Percentiles rank a stretch among this genome's conserved stretches.
phyloP scores from a whole-genome alignment of 257 asterid genomes.

The Apocynum venetum region DNA sequence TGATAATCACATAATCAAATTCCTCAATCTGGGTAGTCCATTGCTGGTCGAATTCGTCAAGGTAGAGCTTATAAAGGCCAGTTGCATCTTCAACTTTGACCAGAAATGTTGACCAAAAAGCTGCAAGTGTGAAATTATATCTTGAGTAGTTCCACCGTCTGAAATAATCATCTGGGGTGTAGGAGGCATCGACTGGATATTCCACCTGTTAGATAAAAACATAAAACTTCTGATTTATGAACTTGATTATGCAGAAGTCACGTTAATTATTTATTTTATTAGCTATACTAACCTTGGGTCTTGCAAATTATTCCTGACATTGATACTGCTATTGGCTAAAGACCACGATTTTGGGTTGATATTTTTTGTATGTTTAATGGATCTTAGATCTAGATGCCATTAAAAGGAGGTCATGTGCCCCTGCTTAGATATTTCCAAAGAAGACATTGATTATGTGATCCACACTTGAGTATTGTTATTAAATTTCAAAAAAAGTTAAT shows the following conservation, averaged over 20 bases:
- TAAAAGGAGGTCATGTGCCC: neutral
- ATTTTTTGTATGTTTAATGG: neutral
- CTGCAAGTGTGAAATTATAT: conserved; percentile 42
- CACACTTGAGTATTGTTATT: too few species aligned
- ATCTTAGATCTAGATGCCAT: neutral
- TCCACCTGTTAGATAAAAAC: conserved; percentile 31
- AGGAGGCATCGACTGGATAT: conserved; percentile 40
- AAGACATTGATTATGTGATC: neutral
- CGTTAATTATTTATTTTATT: neutral
- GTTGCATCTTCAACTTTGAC: conserved; percentile 24
- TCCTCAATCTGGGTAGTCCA: conserved; percentile 32
- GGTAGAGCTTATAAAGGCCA: conserved; percentile 33
- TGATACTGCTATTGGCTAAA: neutral
- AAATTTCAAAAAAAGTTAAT: too few species aligned
- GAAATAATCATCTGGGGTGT: conserved; percentile 36
- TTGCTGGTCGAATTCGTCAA: conserved; percentile 30
- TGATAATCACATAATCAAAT: conserved; percentile 32
- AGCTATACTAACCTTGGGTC: too few species aligned
- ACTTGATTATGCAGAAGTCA: neutral
- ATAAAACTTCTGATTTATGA: neutral
- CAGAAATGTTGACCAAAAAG: conserved; percentile 45
- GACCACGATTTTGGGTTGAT: neutral
- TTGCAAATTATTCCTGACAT: conserved; percentile 1
- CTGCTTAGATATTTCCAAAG: neutral
- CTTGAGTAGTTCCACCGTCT: conserved; percentile 42